Conservation (phyloP, 108 stramenopile genomes). For the Nitzschia palea region DNA sequence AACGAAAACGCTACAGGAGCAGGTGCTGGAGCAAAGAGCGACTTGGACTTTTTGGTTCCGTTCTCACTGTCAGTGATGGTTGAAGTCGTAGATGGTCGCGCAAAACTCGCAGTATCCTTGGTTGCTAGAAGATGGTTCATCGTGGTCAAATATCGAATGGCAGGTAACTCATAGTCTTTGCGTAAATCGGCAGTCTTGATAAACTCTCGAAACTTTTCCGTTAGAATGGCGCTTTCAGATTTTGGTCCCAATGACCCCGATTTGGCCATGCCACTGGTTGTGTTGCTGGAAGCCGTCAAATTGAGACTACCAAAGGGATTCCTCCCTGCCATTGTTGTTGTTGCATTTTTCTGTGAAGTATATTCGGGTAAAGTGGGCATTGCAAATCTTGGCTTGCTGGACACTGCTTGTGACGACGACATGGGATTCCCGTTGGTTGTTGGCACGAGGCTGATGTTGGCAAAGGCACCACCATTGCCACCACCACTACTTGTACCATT, state of each 20-base stretch:
- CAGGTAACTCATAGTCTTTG: not conserved
- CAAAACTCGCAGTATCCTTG: not conserved
- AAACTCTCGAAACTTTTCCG: not conserved
- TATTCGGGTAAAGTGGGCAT: not conserved
- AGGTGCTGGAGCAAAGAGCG: constrained; percentile 1
- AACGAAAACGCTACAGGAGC: not conserved
- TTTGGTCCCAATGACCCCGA: not conserved
- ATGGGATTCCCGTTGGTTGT: too few species aligned
- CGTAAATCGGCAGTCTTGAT: not conserved
- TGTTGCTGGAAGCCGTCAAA: constrained; percentile 2
- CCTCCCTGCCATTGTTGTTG: not conserved
- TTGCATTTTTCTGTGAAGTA: not conserved
- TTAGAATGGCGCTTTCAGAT: not conserved
- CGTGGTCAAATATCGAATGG: not conserved
- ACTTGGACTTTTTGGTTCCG: too few species aligned
- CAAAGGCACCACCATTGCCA: not conserved
- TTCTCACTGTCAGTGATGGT: too few species aligned
- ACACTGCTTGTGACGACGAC: too few species aligned
- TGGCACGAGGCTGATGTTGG: constrained; percentile 3
- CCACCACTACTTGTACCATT: too few species aligned
- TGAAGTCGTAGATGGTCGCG: not conserved
- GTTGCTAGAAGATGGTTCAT: not conserved
- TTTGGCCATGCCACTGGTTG: too few species aligned
- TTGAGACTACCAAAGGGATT: constrained; percentile 2
- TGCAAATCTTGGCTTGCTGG: constrained; percentile 1